Evolutionary conservation across 2,329 filamentous ascomycete genomes (phyloP), one percentile per base, ranked within the genome.

Genomic region (Colletotrichum limetticola): DNA sequence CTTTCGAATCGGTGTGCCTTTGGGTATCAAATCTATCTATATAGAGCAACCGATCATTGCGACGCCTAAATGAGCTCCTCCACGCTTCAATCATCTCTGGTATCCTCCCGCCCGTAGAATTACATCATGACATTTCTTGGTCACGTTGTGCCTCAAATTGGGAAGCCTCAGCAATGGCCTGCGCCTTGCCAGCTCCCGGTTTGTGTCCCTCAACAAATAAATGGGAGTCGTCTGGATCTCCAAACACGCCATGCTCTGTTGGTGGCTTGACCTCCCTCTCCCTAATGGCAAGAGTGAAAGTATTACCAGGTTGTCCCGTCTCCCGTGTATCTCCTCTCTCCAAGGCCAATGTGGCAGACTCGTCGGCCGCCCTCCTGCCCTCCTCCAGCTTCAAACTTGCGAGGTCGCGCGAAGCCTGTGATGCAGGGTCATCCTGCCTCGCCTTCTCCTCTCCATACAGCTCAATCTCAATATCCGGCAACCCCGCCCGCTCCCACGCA

Each of bases 401-500:
- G 26, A 87, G 75, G 66, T 85, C 80, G 11, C 78, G 79, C 5
- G 83, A 81, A 76, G 81, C 72, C 71, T 78, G 60, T 30, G 84
- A 81, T 8, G 79, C 78, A 5, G 86, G 86, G 64, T 88, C 85
- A 75, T 88, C 84, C 58, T 66, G 46, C 59, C 55, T 72, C 12
- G 85, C 83, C 78, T 86, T 87, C 60, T 89, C 89, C 80, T 97
- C 94, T 66, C 94, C 91, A 1, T 93, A 81, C 46, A 95, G 79
- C 46, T 92, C 87, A 74, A 95, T 89, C 56, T 86, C 80, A 53
- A 89, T 86, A 24, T 87, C 86, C 1, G 84, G 84, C 35, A 88
- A 87, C 4, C 89, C 91, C 5, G 89, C 89, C 65, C 95, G 88
- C 82, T 97, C 91, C 95, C 95, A 98, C 0, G 94, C 94, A 0